phyloP scores from a whole-genome alignment of 2,329 filamentous ascomycete species.

The Colletotrichum sp. region DNA sequence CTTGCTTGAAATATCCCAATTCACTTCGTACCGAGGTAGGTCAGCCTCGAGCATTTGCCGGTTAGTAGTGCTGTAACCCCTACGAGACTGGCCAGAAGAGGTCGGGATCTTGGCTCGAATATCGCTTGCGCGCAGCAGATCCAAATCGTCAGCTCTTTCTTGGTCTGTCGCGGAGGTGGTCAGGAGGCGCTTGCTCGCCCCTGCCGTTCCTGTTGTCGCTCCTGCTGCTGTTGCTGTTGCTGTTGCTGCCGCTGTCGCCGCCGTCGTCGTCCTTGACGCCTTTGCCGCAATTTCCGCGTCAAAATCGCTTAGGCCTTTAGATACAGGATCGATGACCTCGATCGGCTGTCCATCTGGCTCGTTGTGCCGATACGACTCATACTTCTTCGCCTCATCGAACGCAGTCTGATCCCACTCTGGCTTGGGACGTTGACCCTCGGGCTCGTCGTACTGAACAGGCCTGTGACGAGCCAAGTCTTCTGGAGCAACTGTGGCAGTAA shows the following conservation, averaged over 20 bases:
- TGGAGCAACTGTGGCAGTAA: background rate
- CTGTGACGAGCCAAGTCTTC: conserved; percentile 11
- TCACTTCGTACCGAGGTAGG: conserved; percentile 4
- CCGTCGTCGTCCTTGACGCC: conserved; percentile 10
- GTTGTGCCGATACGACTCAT: conserved; percentile 39
- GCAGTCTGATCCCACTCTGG: conserved; percentile 36
- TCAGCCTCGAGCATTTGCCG: conserved; percentile 15
- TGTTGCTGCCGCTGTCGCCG: background rate
- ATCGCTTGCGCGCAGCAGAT: conserved; percentile 25
- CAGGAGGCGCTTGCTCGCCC: background rate
- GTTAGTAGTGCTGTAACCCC: conserved; percentile 13
- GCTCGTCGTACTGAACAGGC: conserved; percentile 5
- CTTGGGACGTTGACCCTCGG: conserved; percentile 31
- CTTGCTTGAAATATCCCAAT: conserved; percentile 18
- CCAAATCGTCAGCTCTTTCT: conserved; percentile 26
- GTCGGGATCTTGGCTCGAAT: conserved; percentile 22
- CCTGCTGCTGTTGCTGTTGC: background rate
- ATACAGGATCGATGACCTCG: conserved; percentile 33
- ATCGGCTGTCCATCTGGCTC: conserved; percentile 36
- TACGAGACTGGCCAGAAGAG: conserved; percentile 12
- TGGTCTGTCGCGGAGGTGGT: conserved; percentile 5
- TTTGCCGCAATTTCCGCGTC: conserved; percentile 43
- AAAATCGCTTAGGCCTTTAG: conserved; percentile 40
- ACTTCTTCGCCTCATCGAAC: conserved; percentile 42
- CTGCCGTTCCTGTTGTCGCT: background rate